Percentiles rank a stretch among this genome's conserved stretches.
phyloP scores from a whole-genome alignment of 2,329 filamentous ascomycete species.

The Neofusicoccum laricinum region DNA sequence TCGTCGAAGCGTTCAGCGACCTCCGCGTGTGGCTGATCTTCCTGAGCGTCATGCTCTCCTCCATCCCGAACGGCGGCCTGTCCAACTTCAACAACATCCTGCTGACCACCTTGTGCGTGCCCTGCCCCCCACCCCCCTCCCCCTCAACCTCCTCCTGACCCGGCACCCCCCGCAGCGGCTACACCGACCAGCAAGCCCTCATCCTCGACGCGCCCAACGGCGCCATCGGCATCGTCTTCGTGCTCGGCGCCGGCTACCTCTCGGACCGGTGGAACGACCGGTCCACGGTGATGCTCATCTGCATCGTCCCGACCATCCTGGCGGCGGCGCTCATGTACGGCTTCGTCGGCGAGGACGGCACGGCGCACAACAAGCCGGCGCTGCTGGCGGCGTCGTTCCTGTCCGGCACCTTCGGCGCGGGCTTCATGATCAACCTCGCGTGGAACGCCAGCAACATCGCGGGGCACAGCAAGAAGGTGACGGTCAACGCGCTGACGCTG shows the following conservation, averaged over 20 bases:
- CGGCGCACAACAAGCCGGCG: conserved; percentile 34
- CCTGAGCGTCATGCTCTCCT: conserved; percentile 33
- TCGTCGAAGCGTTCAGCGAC: conserved; percentile 16
- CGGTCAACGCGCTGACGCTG: conserved; percentile 46
- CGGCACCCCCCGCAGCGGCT: conserved; percentile 27
- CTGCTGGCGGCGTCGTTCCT: conserved; percentile 32
- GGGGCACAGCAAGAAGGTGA: conserved; percentile 51
- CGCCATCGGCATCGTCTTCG: conserved; percentile 41
- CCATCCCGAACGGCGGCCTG: conserved; percentile 43
- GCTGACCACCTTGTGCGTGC: conserved; percentile 27
- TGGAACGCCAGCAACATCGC: conserved; percentile 48
- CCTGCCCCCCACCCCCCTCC: not conserved
- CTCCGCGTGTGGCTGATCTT: conserved; percentile 33
- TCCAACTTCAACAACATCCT: conserved; percentile 44
- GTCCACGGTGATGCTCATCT: conserved; percentile 38
- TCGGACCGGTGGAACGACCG: conserved; percentile 37
- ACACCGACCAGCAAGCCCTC: conserved; percentile 41
- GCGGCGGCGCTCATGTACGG: conserved; percentile 43
- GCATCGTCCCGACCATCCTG: conserved; percentile 48
- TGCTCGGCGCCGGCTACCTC: conserved; percentile 39
- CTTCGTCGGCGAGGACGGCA: conserved; percentile 26
- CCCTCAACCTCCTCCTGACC: not conserved
- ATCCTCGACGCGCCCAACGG: conserved; percentile 46
- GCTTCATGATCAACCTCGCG: conserved; percentile 40
- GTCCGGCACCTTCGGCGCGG: conserved; percentile 33